These are phyloP conservation scores for Fusarium subglutinans DNA, from an alignment of 2,329 filamentous ascomycete species.

Conservation along the genomic window DNA sequence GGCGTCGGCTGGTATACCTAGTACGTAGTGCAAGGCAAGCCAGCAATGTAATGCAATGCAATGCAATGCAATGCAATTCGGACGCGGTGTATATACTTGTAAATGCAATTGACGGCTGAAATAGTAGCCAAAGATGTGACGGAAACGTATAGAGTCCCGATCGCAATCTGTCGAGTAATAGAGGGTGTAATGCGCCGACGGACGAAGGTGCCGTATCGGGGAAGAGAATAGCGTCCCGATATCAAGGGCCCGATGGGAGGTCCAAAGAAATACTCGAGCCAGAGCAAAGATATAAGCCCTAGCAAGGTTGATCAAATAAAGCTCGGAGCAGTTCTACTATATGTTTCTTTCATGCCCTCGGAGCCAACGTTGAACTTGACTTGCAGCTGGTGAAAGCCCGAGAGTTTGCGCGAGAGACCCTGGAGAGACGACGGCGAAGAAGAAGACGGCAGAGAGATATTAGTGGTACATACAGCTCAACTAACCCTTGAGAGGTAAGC, in stretches of 20 bases:
- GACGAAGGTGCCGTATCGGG: slow-evolving; percentile 34
- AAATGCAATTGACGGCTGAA: slow-evolving; percentile 11
- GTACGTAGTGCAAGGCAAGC: slow-evolving; percentile 28
- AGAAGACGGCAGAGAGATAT: background rate
- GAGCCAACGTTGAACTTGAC: background rate
- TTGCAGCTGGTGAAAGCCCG: background rate
- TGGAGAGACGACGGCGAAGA: background rate
- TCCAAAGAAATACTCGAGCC: slow-evolving; percentile 7
- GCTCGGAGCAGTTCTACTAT: slow-evolving; percentile 5
- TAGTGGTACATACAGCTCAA: slow-evolving; percentile 20
- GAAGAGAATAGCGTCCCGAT: slow-evolving; percentile 18
- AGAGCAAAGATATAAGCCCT: slow-evolving; percentile 7
- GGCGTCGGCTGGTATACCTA: slow-evolving; percentile 10
- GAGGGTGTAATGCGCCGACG: slow-evolving; percentile 37
- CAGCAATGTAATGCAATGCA: background rate
- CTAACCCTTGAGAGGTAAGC: slow-evolving; percentile 5
- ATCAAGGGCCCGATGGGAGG: slow-evolving; percentile 14
- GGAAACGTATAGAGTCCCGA: slow-evolving; percentile 29
- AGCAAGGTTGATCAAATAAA: slow-evolving; percentile 3
- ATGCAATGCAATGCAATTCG: slow-evolving; percentile 15
- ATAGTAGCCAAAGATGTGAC: slow-evolving; percentile 5
- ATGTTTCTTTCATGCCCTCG: background rate
- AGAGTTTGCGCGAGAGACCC: slow-evolving; percentile 7
- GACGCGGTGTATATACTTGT: background rate
- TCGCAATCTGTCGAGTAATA: slow-evolving; percentile 7